Conservation (phyloP, 1,284 basidiomycete species). For the Ustilago crameri region DNA sequence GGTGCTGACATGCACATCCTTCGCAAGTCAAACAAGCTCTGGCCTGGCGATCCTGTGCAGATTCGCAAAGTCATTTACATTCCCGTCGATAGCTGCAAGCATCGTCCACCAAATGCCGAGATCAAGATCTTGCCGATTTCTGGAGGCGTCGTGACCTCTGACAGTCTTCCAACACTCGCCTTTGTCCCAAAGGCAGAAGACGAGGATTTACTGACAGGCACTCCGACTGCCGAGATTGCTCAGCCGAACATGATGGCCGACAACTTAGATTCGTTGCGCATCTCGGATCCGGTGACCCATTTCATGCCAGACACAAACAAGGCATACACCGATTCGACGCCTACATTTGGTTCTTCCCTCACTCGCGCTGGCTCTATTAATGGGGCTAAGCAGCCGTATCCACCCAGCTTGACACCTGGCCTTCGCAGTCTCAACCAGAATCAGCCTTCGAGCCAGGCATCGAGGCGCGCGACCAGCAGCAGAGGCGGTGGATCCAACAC, state of each 20-base stretch:
- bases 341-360: constrained; percentile 19
- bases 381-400: constrained; percentile 12
- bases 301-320: constrained; percentile 56
- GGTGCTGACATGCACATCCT: constrained; percentile 61
- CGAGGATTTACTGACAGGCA: constrained; percentile 31
- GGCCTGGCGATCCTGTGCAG: constrained; percentile 65
- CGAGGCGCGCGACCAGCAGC: constrained; percentile 18
- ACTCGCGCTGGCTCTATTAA: constrained; percentile 24
- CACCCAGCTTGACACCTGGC: constrained; percentile 27
- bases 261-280: constrained; percentile 17
- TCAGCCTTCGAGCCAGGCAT: constrained; percentile 1
- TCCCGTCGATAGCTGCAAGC: constrained; percentile 61
- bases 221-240: constrained; percentile 18
- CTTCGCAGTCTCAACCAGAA: constrained; percentile 25
- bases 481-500: constrained; percentile 28
- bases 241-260: constrained; percentile 17
- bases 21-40: constrained; percentile 62
- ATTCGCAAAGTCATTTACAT: constrained; percentile 63
- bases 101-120: constrained; percentile 52
- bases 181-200: constrained; percentile 40
- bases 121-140: constrained; percentile 31
- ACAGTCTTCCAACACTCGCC: constrained; percentile 17
- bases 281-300: constrained; percentile 28
- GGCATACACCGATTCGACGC: constrained; percentile 23
- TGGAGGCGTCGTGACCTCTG: constrained; percentile 26